Base-by-base conservation (phyloP, 441 rosid species). In the California macrophylla region DNA sequence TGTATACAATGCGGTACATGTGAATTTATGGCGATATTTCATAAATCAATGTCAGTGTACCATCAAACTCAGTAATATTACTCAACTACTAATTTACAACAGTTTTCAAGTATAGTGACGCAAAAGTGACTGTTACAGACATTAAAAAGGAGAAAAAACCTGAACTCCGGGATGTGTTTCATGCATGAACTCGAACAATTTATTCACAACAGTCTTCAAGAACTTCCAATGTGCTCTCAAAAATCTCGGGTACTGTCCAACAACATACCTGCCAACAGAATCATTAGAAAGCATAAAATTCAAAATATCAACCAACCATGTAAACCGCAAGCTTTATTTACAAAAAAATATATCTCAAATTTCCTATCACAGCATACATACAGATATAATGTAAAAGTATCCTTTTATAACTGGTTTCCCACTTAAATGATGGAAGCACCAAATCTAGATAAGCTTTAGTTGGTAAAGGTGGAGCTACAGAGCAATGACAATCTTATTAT, bases 161-260 rank as follows among this genome's bases (percentile, higher is more conserved):
- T 96, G 99, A 77, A 96, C 99, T 74, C 99, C 98, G 47, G 98
- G 99, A 84, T 96, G 99, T 45, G 97, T 88, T 85, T 96, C 99
- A 67, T 96, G 99, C 99, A 96, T 96, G 80, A 96, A 96, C 83
- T 96, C 99, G 71, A 93, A 96, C 89, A 96, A 77, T 80, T 96
- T 96, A 76, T 93, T 96, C 72, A 93, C 99, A 81, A 96, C 99
- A 65, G 99, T 96, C 83, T 96, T 96, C 82, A 93, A 76, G 75
- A 96, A 96, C 82, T 96, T 96, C 98, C 98, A 96, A 64, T 96
- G 98, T n/a, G 99, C 98, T 79, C 99, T 88, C 66, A 96, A 87
- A 82, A 96, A 96, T 79, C 99, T 88, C 64, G 99, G 99, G 79
- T 93, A 96, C 80, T 96, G 99, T 29, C 99, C 99, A 75, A 96